These are phyloP conservation scores for Claviceps sp. DNA, from an alignment of 2,329 filamentous ascomycete genomes.

Conservation along the genomic window DNA sequence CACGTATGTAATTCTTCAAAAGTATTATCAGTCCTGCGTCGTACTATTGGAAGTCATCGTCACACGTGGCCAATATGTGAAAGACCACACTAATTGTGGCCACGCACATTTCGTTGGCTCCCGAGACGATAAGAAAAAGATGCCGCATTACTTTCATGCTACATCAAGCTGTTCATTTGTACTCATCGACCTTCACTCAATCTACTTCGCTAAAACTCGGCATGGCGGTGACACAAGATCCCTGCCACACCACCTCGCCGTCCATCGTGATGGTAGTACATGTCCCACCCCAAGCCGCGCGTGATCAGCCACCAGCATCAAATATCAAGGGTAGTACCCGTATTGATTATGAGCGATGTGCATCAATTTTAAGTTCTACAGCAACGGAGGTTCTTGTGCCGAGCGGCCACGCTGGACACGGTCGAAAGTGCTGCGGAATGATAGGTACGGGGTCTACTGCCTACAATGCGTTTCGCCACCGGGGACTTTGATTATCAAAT, in stretches of 20 bases:
- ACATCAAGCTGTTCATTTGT: neutral
- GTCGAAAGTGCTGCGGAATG: slow-evolving; percentile 55
- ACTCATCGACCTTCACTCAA: neutral
- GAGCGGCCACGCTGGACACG: slow-evolving; percentile 31
- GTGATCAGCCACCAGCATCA: slow-evolving; percentile 47
- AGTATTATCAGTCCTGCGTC: neutral
- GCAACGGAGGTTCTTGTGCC: neutral
- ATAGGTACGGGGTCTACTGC: slow-evolving; percentile 17
- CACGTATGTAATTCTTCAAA: neutral
- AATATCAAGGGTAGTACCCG: slow-evolving; percentile 45
- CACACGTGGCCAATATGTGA: no score
- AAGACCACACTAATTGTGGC: neutral
- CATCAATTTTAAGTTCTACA: neutral
- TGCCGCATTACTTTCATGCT: neutral
- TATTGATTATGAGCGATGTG: slow-evolving; percentile 48
- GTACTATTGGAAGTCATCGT: no score
- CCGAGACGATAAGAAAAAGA: neutral
- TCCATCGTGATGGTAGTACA: slow-evolving; percentile 23
- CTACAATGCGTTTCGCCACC: slow-evolving; percentile 34
- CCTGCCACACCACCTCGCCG: slow-evolving; percentile 8
- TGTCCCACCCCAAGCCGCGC: slow-evolving; percentile 46
- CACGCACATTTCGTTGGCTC: neutral
- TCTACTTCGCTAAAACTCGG: slow-evolving; percentile 1
- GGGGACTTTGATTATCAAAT: neutral
- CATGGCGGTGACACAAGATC: slow-evolving; percentile 11